Base-by-base conservation (phyloP, 768 basidiomycete species). In the Boletus reticulatus region DNA sequence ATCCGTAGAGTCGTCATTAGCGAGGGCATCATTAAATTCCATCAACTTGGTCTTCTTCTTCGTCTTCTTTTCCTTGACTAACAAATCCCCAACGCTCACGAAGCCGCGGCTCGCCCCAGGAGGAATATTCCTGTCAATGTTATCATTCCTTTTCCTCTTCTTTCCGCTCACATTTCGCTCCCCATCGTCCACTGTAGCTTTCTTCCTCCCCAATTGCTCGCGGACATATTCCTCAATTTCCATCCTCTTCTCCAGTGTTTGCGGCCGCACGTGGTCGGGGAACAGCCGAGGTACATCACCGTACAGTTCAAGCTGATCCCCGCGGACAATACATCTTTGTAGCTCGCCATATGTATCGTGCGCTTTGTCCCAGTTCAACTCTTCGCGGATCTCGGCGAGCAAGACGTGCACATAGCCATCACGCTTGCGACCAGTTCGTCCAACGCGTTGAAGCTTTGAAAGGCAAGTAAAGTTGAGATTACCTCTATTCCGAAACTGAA, bases 361-460 rank as follows among this genome's bases (percentile, higher is more conserved):
- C 0, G 97, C 94, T 60, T 87, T 89, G 50, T 90, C 87, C 78
- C 94, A 90, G 64, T 97, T 96, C 46, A 77, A 67, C 63, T 98
- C 94, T 73, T 99, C 97, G 22, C 95, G 87, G 31, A 85, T 84
- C 70, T 96, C 90, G 7, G 94, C 85, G 61, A 98, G 85, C 19
- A 99, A 78, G 12, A 95, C 90, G 64, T 95, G 90, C n/a, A 99
- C 89, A 44, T 81, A 75, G 10, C 97, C 97, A 43, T 85, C 83
- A 36, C 92, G 84, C 71, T 94, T 94, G 45, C 97, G 89, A 13
- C 97, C 97, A 0, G 97, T 98, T 51, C 97, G 82, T 47, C 97
- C 97, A 49, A 96, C 82, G 19, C 97, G 88, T 82, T 99, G 97
- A 19, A 99, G 82, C 95, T 98, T 63, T 10, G 34, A 38, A 50